Base-by-base conservation (phyloP, 176 grass and related monocot genomes). In the Neostapfia colusana region DNA sequence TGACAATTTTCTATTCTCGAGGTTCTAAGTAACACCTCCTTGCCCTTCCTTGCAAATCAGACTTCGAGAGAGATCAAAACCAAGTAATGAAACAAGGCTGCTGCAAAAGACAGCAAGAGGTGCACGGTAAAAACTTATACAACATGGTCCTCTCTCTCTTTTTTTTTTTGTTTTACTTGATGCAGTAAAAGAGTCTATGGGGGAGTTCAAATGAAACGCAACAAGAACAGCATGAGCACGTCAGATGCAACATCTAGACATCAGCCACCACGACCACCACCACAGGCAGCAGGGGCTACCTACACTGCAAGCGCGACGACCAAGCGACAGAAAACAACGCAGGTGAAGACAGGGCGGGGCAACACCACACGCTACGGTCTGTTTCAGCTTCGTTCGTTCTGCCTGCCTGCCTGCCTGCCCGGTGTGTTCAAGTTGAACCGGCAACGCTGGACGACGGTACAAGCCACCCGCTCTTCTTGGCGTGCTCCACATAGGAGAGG, bases 381-480 rank as follows among this genome's bases (percentile, higher is more conserved):
- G 77, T 55, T 81, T 76, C 79, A 73, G 67, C 38, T 78, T 73
- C 67, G 49, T 67, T 65, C 45, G 64, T 65, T 17, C 57, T 66
- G 77, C 54, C 82, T n/a, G n/a, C n/a, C n/a, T n/a, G n/a, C n/a
- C n/a, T n/a, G n/a, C n/a, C 57, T 66, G 77, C 54, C 82, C 58
- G 50, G 31, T 23, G n/a, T 8, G 62, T 62, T 89, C 77, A 83
- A 79, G 56, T 67, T 8, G 75, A 70, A 76, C 74, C 16, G 14
- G 85, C 43, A 41, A 61, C 35, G 20, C 64, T 7, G 7, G 93
- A 93, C 2, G 75, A 81, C 8, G 83, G 57, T 16, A 87, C 81
- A 49, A 97, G 85, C 94, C 94, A 97, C n/a, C 91, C 81, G 10
- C 78, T 78, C 79, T 83, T 90, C 86, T 79, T 91, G 1, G 83